phyloP scores from a whole-genome alignment of 768 basidiomycete species.

The Boletus patriciae region DNA sequence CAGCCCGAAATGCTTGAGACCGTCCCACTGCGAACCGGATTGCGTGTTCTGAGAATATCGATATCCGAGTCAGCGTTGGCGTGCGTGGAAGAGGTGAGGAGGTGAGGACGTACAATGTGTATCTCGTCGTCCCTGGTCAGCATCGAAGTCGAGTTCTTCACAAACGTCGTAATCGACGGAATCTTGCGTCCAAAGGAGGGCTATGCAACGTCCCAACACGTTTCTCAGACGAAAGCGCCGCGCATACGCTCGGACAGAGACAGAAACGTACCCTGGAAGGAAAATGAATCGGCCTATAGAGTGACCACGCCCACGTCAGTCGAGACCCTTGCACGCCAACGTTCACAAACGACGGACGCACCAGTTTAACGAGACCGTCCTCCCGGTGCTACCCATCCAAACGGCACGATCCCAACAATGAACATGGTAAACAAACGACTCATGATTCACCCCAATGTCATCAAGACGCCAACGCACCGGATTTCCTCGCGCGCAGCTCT shows the following conservation, averaged over 20 bases:
- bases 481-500: slow-evolving; percentile 58
- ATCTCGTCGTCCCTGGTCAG: slow-evolving; percentile 48
- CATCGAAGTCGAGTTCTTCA: slow-evolving; percentile 13
- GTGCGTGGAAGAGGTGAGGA: neutral
- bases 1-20: slow-evolving; percentile 58
- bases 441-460: neutral
- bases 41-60: slow-evolving; percentile 55
- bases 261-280: slow-evolving; percentile 50
- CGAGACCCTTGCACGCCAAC: neutral
- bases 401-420: neutral
- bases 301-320: neutral
- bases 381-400: slow-evolving; percentile 44
- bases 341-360: slow-evolving; percentile 28
- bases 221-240: neutral
- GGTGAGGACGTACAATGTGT: slow-evolving; percentile 50
- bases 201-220: slow-evolving; percentile 34
- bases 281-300: slow-evolving; percentile 63
- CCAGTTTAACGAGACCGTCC: slow-evolving; percentile 62
- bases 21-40: slow-evolving; percentile 72
- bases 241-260: neutral
- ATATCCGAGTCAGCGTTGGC: neutral
- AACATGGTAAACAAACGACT: neutral
- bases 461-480: slow-evolving; percentile 38
- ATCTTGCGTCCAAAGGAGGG: slow-evolving; percentile 55
- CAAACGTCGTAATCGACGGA: slow-evolving; percentile 50